These are phyloP conservation scores for Carex myosuroides DNA, from an alignment of 176 grass and related monocot species.

Conservation along the genomic window DNA sequence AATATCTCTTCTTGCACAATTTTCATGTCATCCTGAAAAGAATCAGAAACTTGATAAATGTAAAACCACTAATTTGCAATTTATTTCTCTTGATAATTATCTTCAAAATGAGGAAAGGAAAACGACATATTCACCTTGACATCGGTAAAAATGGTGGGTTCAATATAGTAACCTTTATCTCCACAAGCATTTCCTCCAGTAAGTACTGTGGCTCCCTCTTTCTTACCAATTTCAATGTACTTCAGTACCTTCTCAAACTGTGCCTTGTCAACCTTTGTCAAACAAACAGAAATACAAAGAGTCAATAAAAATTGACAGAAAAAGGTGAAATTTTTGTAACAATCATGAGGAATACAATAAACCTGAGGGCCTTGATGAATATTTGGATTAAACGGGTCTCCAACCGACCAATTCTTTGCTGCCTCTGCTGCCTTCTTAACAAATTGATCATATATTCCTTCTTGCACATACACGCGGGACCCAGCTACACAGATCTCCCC, in stretches of 20 bases:
- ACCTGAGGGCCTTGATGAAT: slow-evolving; percentile 94
- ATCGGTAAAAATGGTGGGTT: slow-evolving; percentile 82
- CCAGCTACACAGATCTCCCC: slow-evolving; percentile 81
- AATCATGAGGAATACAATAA: neutral
- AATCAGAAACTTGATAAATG: neutral
- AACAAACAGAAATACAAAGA: neutral
- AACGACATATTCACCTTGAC: slow-evolving; percentile 44
- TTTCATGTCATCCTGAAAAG: slow-evolving; percentile 68
- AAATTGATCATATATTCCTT: slow-evolving; percentile 86
- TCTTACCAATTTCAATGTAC: slow-evolving; percentile 82
- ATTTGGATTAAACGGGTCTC: slow-evolving; percentile 62
- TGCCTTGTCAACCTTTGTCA: slow-evolving; percentile 46
- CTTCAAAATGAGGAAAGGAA: neutral
- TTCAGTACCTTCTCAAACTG: slow-evolving; percentile 78
- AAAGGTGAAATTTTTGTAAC: neutral
- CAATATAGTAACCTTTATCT: slow-evolving; percentile 78
- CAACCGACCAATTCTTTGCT: slow-evolving; percentile 61
- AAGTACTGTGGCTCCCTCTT: slow-evolving; percentile 66
- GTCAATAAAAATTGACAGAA: neutral
- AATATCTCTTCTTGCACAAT: slow-evolving; percentile 85
- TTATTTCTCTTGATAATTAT: neutral
- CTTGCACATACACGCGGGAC: slow-evolving; percentile 77
- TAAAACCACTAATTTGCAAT: neutral
- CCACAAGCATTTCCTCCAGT: slow-evolving; percentile 57
- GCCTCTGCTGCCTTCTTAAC: slow-evolving; percentile 56